These are phyloP conservation scores for Elsinoe necatrix DNA, from an alignment of 2,329 filamentous ascomycete species.

Conservation along the genomic window DNA sequence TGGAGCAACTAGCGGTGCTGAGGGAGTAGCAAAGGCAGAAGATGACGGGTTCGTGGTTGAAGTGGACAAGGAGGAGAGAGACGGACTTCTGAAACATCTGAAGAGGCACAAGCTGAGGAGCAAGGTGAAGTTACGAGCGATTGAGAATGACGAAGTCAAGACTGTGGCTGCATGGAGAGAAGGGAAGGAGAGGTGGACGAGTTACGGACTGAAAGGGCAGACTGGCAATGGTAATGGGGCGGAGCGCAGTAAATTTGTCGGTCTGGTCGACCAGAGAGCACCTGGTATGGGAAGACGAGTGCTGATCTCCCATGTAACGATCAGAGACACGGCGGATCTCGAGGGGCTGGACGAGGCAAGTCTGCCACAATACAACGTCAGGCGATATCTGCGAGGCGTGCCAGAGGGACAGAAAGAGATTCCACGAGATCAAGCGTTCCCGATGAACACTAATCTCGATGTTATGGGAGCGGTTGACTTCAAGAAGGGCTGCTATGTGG, in stretches of 20 bases:
- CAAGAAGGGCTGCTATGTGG: constrained; percentile 92
- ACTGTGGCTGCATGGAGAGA: constrained; percentile 72
- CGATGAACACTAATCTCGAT: constrained; percentile 85
- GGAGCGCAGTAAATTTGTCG: constrained; percentile 26
- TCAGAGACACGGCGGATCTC: constrained; percentile 23
- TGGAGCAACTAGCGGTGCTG: neutral
- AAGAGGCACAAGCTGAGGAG: constrained; percentile 78
- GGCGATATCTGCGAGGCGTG: constrained; percentile 71
- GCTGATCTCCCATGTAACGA: constrained; percentile 26
- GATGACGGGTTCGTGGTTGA: constrained; percentile 63
- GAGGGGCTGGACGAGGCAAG: constrained; percentile 36
- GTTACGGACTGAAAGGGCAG: neutral
- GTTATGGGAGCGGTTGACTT: constrained; percentile 80
- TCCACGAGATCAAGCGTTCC: constrained; percentile 59
- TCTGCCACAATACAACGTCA: constrained; percentile 55
- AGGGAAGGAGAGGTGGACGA: constrained; percentile 28
- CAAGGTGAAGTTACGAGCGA: constrained; percentile 60
- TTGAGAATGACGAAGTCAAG: constrained; percentile 56
- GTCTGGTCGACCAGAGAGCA: constrained; percentile 33
- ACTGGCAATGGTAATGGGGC: constrained; percentile 4
- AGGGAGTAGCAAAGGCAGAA: constrained; percentile 14
- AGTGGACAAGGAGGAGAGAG: constrained; percentile 61
- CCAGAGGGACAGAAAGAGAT: constrained; percentile 81
- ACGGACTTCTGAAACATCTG: constrained; percentile 60
- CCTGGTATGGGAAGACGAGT: constrained; percentile 30